Conservation (phyloP, 2,329 filamentous ascomycete species). For the Cephalotrichum gorgonifer region DNA sequence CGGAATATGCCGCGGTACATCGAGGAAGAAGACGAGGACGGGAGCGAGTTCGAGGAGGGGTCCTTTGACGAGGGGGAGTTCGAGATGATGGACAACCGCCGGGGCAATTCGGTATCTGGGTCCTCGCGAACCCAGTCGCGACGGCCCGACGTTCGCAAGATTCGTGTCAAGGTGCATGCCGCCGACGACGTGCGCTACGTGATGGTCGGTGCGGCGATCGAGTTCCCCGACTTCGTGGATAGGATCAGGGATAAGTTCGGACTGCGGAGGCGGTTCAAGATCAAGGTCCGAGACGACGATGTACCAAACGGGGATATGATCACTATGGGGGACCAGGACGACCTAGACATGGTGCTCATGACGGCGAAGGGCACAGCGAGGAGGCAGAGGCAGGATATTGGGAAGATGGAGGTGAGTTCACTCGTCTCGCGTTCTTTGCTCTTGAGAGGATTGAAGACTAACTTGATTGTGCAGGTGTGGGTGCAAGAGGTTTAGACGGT, state of each 20-base stretch:
- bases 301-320: conserved; percentile 77
- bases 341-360: conserved; percentile 78
- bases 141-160: conserved; percentile 59
- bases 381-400: conserved; percentile 69
- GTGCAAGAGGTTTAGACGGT: conserved; percentile 32
- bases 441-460: conserved; percentile 9
- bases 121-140: conserved; percentile 44
- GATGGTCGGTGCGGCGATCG: conserved; percentile 64
- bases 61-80: conserved; percentile 70
- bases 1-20: conserved; percentile 49
- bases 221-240: conserved; percentile 68
- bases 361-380: conserved; percentile 57
- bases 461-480: conserved; percentile 33
- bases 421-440: not conserved
- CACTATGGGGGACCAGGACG: conserved; percentile 92
- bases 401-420: conserved; percentile 82
- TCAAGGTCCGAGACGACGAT: conserved; percentile 80
- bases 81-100: conserved; percentile 59
- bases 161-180: conserved; percentile 85
- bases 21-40: conserved; percentile 70
- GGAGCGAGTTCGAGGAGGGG: conserved; percentile 59
- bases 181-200: conserved; percentile 86
- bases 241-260: conserved; percentile 82
- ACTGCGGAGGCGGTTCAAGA: conserved; percentile 68
- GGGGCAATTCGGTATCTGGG: conserved; percentile 36